Conservation (phyloP, 2,329 filamentous ascomycete species). For the Verticillium zaregamsianum region DNA sequence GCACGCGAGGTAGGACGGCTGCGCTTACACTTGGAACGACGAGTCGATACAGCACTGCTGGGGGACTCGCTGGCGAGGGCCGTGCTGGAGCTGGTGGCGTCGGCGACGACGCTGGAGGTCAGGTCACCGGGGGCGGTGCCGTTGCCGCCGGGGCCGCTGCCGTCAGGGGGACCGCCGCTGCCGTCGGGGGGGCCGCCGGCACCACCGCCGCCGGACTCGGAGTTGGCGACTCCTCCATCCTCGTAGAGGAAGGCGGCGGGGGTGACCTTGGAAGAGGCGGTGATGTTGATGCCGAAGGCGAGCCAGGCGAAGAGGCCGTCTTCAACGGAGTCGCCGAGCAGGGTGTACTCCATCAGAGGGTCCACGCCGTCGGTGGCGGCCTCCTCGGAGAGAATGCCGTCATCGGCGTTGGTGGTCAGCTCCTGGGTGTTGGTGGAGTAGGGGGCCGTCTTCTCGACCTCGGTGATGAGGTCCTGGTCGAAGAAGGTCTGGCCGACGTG, state of each 20-base stretch:
- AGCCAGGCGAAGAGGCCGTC: slow-evolving; percentile 54
- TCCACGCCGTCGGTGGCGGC: slow-evolving; percentile 45
- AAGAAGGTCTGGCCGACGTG: slow-evolving; percentile 63
- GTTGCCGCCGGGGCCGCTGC: not conserved
- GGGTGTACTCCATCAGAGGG: slow-evolving; percentile 54
- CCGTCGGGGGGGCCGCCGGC: not conserved
- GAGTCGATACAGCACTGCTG: not conserved
- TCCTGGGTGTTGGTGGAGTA: slow-evolving; percentile 38
- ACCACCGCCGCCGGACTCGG: slow-evolving; percentile 4
- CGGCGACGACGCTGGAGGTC: not conserved
- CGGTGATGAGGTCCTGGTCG: slow-evolving; percentile 48
- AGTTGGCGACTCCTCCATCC: slow-evolving; percentile 25
- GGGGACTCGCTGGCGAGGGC: not conserved
- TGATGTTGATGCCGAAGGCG: slow-evolving; percentile 42
- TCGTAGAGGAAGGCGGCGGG: slow-evolving; percentile 27
- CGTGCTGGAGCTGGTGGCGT: not conserved
- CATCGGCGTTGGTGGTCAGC: slow-evolving; percentile 44
- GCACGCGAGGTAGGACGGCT: not conserved
- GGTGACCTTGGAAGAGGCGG: slow-evolving; percentile 14
- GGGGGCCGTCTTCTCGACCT: slow-evolving; percentile 42
- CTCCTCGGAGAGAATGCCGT: slow-evolving; percentile 42
- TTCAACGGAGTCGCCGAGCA: slow-evolving; percentile 45
- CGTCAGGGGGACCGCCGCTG: not conserved
- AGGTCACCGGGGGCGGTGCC: not conserved
- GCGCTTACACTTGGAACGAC: not conserved